Evolutionary conservation across 2,329 filamentous ascomycete species (phyloP).

Genomic region (Phialophora chinensis): DNA sequence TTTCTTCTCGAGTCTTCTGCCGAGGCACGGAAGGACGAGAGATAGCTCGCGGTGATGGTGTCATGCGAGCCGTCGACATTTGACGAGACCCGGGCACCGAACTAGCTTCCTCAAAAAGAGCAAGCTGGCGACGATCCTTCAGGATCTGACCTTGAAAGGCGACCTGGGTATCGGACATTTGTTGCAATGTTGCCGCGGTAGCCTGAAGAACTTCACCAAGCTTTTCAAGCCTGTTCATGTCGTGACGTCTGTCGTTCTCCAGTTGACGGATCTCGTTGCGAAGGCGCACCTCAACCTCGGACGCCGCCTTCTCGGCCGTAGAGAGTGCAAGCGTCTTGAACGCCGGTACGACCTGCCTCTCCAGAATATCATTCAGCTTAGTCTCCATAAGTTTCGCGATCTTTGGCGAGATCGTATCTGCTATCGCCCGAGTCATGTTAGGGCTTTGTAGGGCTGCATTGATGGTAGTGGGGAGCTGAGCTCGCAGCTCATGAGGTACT

Average conservation of each 20-base stretch:
- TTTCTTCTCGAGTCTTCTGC: slow-evolving; percentile 44
- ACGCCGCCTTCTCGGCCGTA: slow-evolving; percentile 70
- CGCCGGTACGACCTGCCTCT: slow-evolving; percentile 68
- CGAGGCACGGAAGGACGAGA: slow-evolving; percentile 27
- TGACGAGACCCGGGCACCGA: slow-evolving; percentile 41
- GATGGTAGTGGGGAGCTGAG: slow-evolving; percentile 70
- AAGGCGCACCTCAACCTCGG: slow-evolving; percentile 70
- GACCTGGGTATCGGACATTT: slow-evolving; percentile 51
- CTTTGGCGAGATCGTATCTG: slow-evolving; percentile 72
- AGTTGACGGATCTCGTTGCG: slow-evolving; percentile 58
- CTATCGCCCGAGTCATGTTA: slow-evolving; percentile 73
- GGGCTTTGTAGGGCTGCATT: slow-evolving; percentile 73
- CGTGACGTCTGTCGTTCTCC: slow-evolving; percentile 59
- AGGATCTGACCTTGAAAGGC: slow-evolving; percentile 51
- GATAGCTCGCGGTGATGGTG: slow-evolving; percentile 37
- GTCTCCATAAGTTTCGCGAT: slow-evolving; percentile 72
- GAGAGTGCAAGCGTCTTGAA: slow-evolving; percentile 69
- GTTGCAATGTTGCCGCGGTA: slow-evolving; percentile 59
- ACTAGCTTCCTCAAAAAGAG: slow-evolving; percentile 36
- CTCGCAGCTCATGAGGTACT: slow-evolving; percentile 75
- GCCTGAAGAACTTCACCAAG: slow-evolving; percentile 60
- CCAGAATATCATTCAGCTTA: slow-evolving; percentile 67
- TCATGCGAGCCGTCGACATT: slow-evolving; percentile 33
- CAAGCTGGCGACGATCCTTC: slow-evolving; percentile 38
- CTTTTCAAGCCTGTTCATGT: slow-evolving; percentile 66